Conservation (phyloP, 176 grass and related monocot genomes). For the Phoenix dactylifera region DNA sequence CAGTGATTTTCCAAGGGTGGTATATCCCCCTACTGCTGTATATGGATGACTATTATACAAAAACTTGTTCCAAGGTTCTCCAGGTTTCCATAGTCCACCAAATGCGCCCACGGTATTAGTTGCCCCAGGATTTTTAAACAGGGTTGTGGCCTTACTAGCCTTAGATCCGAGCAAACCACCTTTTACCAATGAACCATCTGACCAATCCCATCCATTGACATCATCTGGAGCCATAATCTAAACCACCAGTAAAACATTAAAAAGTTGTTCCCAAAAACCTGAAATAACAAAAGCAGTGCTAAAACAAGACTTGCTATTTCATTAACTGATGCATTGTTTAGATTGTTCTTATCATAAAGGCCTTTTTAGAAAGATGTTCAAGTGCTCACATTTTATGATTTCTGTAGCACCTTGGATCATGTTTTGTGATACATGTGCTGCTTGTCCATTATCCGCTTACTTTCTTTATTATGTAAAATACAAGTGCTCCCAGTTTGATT, state of each 20-base stretch:
- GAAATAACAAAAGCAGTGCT: too few relatives aligned
- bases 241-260: not conserved
- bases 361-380: too few relatives aligned
- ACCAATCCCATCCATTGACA: constrained; percentile 52
- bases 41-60: constrained; percentile 23
- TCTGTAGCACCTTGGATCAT: too few relatives aligned
- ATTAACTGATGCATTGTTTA: too few relatives aligned
- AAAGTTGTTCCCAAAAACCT: too few relatives aligned
- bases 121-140: not conserved
- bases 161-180: constrained; percentile 23
- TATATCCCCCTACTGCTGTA: constrained; percentile 16
- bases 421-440: too few relatives aligned
- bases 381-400: too few relatives aligned
- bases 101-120: constrained; percentile 22
- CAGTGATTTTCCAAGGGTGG: constrained; percentile 19
- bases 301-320: too few relatives aligned
- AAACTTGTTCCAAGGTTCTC: constrained; percentile 22
- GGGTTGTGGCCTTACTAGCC: constrained; percentile 10
- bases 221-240: constrained; percentile 16
- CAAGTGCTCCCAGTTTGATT: too few relatives aligned
- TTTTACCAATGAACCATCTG: constrained; percentile 28
- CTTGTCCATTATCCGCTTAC: too few relatives aligned
- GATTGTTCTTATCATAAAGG: too few relatives aligned
- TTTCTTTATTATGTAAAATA: too few relatives aligned
- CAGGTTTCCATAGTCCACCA: constrained; percentile 30